These are phyloP conservation scores for Jaapia argillacea DNA, from an alignment of 768 basidiomycete species.

Conservation along the genomic window DNA sequence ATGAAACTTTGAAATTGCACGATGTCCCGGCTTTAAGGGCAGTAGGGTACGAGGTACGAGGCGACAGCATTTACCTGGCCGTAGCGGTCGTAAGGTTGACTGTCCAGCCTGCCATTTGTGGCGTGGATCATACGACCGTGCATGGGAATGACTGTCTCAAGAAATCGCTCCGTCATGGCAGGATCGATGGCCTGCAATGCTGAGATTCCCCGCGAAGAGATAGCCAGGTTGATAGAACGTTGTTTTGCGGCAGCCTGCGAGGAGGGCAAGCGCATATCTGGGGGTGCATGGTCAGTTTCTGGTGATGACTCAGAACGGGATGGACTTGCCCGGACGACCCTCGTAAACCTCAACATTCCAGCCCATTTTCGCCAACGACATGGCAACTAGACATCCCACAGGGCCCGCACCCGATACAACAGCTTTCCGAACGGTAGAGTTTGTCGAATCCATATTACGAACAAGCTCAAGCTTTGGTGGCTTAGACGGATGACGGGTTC, in stretches of 20 bases:
- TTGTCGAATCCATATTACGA: neutral
- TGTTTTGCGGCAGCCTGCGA: constrained; percentile 58
- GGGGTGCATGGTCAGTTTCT: constrained; percentile 7
- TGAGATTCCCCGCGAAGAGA: constrained; percentile 87
- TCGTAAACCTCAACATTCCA: constrained; percentile 81
- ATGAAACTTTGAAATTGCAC: neutral
- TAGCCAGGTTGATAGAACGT: constrained; percentile 93
- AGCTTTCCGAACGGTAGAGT: constrained; percentile 28
- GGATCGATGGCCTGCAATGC: constrained; percentile 79
- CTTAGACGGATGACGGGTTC: too few relatives aligned
- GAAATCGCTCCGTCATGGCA: constrained; percentile 54
- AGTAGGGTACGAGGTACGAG: neutral
- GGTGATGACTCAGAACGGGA: constrained; percentile 2
- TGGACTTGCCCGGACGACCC: constrained; percentile 55
- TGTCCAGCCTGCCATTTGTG: constrained; percentile 56
- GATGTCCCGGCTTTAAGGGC: neutral
- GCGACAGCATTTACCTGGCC: constrained; percentile 55
- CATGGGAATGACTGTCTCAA: constrained; percentile 86
- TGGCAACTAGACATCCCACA: constrained; percentile 86
- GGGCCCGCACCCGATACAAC: constrained; percentile 84
- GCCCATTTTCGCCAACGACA: constrained; percentile 77
- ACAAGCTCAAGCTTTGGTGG: too few relatives aligned
- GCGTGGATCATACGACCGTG: constrained; percentile 93
- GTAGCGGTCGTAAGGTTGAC: constrained; percentile 81
- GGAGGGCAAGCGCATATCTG: constrained; percentile 68